These are phyloP conservation scores for Globisporangium splendens DNA, from an alignment of 352 stramenopile genomes.

Conservation along the genomic window DNA sequence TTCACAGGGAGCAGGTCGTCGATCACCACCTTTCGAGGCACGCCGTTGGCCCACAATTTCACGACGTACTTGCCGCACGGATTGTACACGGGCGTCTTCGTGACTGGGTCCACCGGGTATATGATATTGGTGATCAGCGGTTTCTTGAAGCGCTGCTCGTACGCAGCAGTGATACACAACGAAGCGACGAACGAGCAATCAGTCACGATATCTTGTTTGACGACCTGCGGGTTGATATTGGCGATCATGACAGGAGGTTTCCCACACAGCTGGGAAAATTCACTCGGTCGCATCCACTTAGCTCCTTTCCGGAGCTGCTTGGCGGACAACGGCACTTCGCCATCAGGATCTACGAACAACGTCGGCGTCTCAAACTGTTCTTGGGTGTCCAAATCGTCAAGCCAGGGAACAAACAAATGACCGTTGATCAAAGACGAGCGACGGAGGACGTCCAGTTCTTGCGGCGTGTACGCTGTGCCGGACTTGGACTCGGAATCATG, in stretches of 20 bases:
- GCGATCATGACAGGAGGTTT: slow-evolving; percentile 65
- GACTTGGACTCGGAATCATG: slow-evolving; percentile 7
- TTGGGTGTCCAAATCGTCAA: slow-evolving; percentile 57
- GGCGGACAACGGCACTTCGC: slow-evolving; percentile 53
- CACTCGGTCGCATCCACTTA: slow-evolving; percentile 63
- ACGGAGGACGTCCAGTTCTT: slow-evolving; percentile 76
- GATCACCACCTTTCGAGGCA: slow-evolving; percentile 91
- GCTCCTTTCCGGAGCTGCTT: slow-evolving; percentile 66
- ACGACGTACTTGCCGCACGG: slow-evolving; percentile 95
- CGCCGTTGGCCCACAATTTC: slow-evolving; percentile 95
- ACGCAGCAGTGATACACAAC: slow-evolving; percentile 89
- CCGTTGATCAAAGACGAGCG: slow-evolving; percentile 83
- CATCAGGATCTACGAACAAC: slow-evolving; percentile 70
- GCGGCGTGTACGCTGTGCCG: slow-evolving; percentile 37
- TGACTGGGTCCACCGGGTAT: slow-evolving; percentile 86
- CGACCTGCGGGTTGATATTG: slow-evolving; percentile 63
- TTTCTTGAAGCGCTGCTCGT: slow-evolving; percentile 90
- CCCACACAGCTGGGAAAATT: slow-evolving; percentile 47
- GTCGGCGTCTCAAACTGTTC: slow-evolving; percentile 49
- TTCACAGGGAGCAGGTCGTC: slow-evolving; percentile 94
- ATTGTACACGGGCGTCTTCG: slow-evolving; percentile 81
- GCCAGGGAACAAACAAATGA: slow-evolving; percentile 80
- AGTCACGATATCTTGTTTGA: slow-evolving; percentile 89
- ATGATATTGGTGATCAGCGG: slow-evolving; percentile 94
- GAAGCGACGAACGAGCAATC: slow-evolving; percentile 94